Evolutionary conservation across 2,329 filamentous ascomycete species (phyloP), one percentile per base, ranked within the genome.

Genomic region (Ophiocordyceps camponoti-saundersi): DNA sequence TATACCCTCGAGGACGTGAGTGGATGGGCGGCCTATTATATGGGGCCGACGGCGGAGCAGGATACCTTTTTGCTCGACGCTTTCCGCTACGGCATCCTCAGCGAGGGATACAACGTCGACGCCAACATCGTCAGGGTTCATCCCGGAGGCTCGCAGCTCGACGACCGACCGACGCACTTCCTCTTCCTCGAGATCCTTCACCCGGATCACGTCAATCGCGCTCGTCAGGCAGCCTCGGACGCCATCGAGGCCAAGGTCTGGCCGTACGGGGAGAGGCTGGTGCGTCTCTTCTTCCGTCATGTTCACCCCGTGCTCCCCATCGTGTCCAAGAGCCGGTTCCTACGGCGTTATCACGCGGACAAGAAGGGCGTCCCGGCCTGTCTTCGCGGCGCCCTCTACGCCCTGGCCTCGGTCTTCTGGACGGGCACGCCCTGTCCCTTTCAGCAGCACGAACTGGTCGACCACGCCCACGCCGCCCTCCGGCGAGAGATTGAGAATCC

Each of bases 401-500:
- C 64, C 2, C 53, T 71, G 20, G 68, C 64, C 1, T 64, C 58
- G 10, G 61, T 61, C 3, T 70, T 68, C 47, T 69, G 67, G 67
- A 50, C 56, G 6, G 52, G 49, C 3, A 50, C 59, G 3, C 57
- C 59, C 2, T 57, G 60, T 6, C 61, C 62, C 0, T 63, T 68
- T 39, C 50, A 63, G 46, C 66, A 71, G 50, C 61, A 68, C 23
- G 60, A 67, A 46, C 56, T 67, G 2, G 48, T 66, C 34, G 64
- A 65, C 29, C 59, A 65, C 43, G 66, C 67, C 1, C 65, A 69
- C 44, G 58, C 60, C 22, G 64, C 66, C 0, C 53, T 71, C 3
- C 60, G 68, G 21, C 59, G 67, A 2, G 69, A 72, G 48, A 57
- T 71, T 0, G 66, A 71, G 40, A 66, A 68, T 0, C 68, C 69